Conservation (phyloP, 2,329 filamentous ascomycete genomes). For the Ciborinia camelliae region DNA sequence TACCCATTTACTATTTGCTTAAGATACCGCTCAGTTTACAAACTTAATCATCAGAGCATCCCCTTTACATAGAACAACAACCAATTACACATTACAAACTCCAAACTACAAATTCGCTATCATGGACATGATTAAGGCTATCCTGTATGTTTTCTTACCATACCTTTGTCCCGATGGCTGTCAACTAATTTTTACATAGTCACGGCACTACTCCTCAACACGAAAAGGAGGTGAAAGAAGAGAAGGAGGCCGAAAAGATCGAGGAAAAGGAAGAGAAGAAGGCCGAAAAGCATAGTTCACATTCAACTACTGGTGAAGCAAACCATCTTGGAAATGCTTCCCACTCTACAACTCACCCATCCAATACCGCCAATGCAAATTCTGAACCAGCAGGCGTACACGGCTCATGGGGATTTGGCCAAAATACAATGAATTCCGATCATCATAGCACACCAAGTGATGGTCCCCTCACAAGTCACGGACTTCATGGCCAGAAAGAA, state of each 20-base stretch:
- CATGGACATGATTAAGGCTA: slow-evolving; percentile 38
- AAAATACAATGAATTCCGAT: slow-evolving; percentile 2
- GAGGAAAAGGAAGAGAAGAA: slow-evolving; percentile 1
- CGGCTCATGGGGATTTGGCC: slow-evolving; percentile 3
- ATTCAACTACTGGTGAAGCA: slow-evolving; percentile 18
- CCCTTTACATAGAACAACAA: neutral
- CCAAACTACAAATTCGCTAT: slow-evolving; percentile 18
- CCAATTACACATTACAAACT: neutral
- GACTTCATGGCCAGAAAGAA: slow-evolving; percentile 19
- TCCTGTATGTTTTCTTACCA: slow-evolving; percentile 30
- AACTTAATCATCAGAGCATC: slow-evolving; percentile 2
- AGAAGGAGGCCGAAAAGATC: neutral
- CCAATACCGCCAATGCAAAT: slow-evolving; percentile 2
- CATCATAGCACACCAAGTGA: neutral
- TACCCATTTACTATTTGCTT: slow-evolving; percentile 3
- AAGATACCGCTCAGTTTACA: slow-evolving; percentile 17
- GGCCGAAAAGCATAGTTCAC: neutral
- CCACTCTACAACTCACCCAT: slow-evolving; percentile 10
- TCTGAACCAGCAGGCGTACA: neutral
- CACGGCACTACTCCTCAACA: slow-evolving; percentile 11
- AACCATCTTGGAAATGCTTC: slow-evolving; percentile 20
- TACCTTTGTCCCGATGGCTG: neutral
- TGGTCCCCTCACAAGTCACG: slow-evolving; percentile 9
- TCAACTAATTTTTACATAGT: slow-evolving; percentile 6
- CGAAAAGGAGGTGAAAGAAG: slow-evolving; percentile 1